Evolutionary conservation across 768 basidiomycete species (phyloP), one percentile per base, ranked within the genome.

Genomic region (Mycena haematopus): DNA sequence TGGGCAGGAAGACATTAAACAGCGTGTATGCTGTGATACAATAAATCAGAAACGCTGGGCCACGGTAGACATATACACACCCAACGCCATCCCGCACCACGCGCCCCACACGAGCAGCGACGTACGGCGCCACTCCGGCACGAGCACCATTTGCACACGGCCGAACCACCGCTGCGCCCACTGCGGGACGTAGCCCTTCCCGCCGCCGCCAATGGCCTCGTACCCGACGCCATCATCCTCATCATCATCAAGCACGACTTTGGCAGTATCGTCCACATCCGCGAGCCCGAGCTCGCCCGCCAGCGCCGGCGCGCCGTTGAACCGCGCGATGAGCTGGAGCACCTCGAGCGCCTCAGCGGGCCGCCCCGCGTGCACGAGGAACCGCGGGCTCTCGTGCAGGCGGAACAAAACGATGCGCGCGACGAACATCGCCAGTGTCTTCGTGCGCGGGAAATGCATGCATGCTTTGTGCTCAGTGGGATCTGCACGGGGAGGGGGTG

Each of bases 1-100:
- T 96, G 0, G 95, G 95, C 21, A 95, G 82, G 71, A 86, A 96
- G 27, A 95, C 92, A 71, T 96, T 96, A 75, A 96, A 96, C 88
- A 96, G 94, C 2, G 92, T 95, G 69, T 88, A 94, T 0, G 86
- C 91, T 92, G 59, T 22, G 49, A 33, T n/a, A n/a, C n/a, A n/a
- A n/a, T 1, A 24, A 46, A 40, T 65, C 46, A 65, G 53, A 38
- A 65, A 49, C 56, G 33, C 24, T 19, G 52, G 54, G 9, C 5
- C 11, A 47, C 15, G n/a, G 54, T n/a, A 27, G 40, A 15, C 49
- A 46, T 58, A 51, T 14, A 70, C 87, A 55, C 64, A 90, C 92
- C 94, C 19, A 94, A 80, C 0, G 90, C 83, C 85, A 93, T 90
- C 1, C 82, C 75, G 58, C 81, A 84, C 95, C 95, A 96, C 10